These are phyloP conservation scores for Fusarium graminum DNA, from an alignment of 2,329 filamentous ascomycete genomes.

Conservation along the genomic window DNA sequence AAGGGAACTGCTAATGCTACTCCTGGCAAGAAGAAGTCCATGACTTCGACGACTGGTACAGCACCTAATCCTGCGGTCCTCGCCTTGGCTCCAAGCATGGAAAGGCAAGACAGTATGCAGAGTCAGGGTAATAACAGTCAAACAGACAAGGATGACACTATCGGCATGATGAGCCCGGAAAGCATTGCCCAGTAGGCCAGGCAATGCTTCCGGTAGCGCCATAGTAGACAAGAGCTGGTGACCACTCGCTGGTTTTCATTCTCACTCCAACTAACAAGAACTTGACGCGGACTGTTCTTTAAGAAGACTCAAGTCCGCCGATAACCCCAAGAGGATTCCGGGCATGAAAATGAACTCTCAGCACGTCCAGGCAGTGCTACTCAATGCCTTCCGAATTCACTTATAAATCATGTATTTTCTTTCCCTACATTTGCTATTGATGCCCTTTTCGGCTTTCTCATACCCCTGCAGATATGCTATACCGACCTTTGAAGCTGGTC, in stretches of 20 bases:
- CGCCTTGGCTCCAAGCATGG: slow-evolving; percentile 66
- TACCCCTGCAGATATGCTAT: slow-evolving; percentile 28
- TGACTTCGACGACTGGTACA: slow-evolving; percentile 54
- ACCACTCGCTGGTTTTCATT: neutral
- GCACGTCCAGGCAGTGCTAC: neutral
- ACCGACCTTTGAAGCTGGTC: slow-evolving; percentile 29
- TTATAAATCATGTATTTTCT: slow-evolving; percentile 44
- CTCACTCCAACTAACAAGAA: neutral
- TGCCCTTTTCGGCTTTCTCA: slow-evolving; percentile 25
- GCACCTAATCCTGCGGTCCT: slow-evolving; percentile 57
- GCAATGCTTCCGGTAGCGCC: slow-evolving; percentile 34
- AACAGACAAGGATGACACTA: slow-evolving; percentile 74
- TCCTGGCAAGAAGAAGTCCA: slow-evolving; percentile 67
- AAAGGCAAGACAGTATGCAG: slow-evolving; percentile 68
- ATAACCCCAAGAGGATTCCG: neutral
- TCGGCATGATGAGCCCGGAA: slow-evolving; percentile 87
- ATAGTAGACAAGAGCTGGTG: slow-evolving; percentile 5
- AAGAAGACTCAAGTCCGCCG: neutral
- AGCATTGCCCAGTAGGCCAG: slow-evolving; percentile 69
- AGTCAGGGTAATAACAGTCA: slow-evolving; percentile 71
- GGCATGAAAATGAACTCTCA: neutral
- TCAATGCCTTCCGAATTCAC: slow-evolving; percentile 10
- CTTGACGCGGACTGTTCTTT: neutral
- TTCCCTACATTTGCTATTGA: slow-evolving; percentile 29
- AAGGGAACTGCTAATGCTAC: slow-evolving; percentile 56